Evolutionary conservation across 768 basidiomycete species (phyloP).

Genomic region (Suillus cothurnatus): DNA sequence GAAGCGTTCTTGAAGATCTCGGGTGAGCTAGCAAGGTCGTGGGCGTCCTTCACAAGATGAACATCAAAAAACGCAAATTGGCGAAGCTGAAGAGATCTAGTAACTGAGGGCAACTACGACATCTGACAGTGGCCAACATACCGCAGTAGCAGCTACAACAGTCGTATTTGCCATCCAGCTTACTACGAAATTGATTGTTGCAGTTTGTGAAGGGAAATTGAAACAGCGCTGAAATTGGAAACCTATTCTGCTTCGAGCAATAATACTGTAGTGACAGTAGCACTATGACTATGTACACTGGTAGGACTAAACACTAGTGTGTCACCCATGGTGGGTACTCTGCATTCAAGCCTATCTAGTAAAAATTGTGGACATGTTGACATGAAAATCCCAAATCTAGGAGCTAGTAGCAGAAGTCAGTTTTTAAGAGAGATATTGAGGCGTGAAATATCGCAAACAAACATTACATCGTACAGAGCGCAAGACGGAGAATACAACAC

Average conservation of each 20-base stretch:
- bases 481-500: constrained; percentile 10
- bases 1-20: constrained; percentile 76
- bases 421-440: not conserved
- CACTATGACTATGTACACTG: not conserved
- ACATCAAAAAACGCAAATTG: constrained; percentile 91
- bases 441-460: not conserved
- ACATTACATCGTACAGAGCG: not conserved
- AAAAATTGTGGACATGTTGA: not conserved
- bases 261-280: not conserved
- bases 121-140: constrained; percentile 10
- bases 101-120: not conserved
- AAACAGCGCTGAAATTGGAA: not conserved
- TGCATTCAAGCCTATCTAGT: not conserved
- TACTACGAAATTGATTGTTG: not conserved
- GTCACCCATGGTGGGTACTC: not conserved
- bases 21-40: constrained; percentile 74
- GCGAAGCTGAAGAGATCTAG: constrained; percentile 61
- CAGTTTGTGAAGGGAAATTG: not conserved
- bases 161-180: not conserved
- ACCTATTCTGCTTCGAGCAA: not conserved
- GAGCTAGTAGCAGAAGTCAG: not conserved
- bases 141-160: constrained; percentile 18
- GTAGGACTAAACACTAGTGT: not conserved
- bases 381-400: no score
- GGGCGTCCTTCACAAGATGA: constrained; percentile 72